Evolutionary conservation across 257 asterid species (phyloP), one percentile per base, ranked within the genome.

Genomic region (Salvia splendens): DNA sequence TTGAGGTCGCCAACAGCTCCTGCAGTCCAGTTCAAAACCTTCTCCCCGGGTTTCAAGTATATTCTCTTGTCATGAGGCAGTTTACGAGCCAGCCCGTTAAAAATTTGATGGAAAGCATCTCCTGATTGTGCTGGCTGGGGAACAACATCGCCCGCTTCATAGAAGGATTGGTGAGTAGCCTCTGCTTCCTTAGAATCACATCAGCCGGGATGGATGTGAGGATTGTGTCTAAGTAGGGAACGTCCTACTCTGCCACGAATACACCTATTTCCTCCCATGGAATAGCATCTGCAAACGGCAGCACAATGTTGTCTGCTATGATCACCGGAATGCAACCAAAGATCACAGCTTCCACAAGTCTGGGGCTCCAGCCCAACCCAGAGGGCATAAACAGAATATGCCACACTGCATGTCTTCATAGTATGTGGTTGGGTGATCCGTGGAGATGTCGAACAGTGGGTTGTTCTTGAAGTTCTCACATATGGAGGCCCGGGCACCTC

Each of bases 281-380:
- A 62, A 83, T 80, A 3, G 88, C 88, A 8, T 83, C 88, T 4
- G 86, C 84, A 64, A 90, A 90, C 8, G 97, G 95, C 11, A 90
- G 62, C 33, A 87, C 92, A 14, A 90, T 90, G 72, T 87, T 95
- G 32, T 90, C 97, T 30, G 95, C 95, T 67, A 90, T 90, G 66
- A 90, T 90, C 15, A 90, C 95, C 0, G 95, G 96, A 41, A 89
- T 84, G 77, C 96, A 89, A 1, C 96, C 96, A 71, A 89, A 87
- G 5, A 89, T 81, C 10, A 89, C 96, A 0, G 95, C 95, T 70
- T 89, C 96, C 43, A 89, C 96, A 14, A 89, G 79, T 51, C 96
- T 76, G 3, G 95, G 96, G 70, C 96, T 87, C 95, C 97, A 7
- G 97, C 94, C 95, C 97, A 90, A 5, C 97, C 97, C 4, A 90